phyloP scores from a whole-genome alignment of 805 yeast genomes.

The Saccharomyces eubayanus region DNA sequence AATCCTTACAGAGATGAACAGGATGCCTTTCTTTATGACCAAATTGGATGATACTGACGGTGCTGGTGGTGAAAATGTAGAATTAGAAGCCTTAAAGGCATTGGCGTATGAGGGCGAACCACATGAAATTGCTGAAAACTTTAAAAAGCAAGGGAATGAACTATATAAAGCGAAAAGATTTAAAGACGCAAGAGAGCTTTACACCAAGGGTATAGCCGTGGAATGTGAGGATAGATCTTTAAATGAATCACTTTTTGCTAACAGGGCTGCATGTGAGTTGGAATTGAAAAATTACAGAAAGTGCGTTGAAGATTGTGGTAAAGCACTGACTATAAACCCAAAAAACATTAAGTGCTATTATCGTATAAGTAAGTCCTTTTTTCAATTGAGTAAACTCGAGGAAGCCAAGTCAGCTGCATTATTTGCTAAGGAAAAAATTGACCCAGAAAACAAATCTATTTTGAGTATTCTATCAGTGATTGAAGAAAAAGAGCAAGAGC shows the following conservation, averaged over 20 bases:
- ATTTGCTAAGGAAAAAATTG: slow-evolving; percentile 53
- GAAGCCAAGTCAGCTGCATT: slow-evolving; percentile 63
- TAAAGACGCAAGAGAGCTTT: slow-evolving; percentile 67
- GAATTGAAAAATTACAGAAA: slow-evolving; percentile 77
- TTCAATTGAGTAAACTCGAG: slow-evolving; percentile 54
- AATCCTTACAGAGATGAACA: slow-evolving; percentile 65
- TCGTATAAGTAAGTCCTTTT: slow-evolving; percentile 76
- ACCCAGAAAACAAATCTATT: slow-evolving; percentile 51
- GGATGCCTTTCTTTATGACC: slow-evolving; percentile 92
- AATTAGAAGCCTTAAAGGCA: slow-evolving; percentile 82
- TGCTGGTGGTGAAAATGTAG: slow-evolving; percentile 63
- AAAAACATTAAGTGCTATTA: slow-evolving; percentile 75
- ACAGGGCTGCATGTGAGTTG: slow-evolving; percentile 87
- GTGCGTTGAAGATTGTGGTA: slow-evolving; percentile 79
- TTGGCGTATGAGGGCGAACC: slow-evolving; percentile 95
- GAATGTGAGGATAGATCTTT: slow-evolving; percentile 50
- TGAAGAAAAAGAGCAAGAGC: slow-evolving; percentile 31
- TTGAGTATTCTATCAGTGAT: slow-evolving; percentile 38
- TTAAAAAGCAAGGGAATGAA: slow-evolving; percentile 90
- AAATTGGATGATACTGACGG: slow-evolving; percentile 70
- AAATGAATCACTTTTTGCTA: slow-evolving; percentile 57
- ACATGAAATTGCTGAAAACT: slow-evolving; percentile 79
- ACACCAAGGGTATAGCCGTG: slow-evolving; percentile 71
- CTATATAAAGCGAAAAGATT: slow-evolving; percentile 64
- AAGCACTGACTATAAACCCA: slow-evolving; percentile 57